Evolutionary conservation across 23 red algal species (phyloP).

Genomic region (Pyropia yezoensis): DNA sequence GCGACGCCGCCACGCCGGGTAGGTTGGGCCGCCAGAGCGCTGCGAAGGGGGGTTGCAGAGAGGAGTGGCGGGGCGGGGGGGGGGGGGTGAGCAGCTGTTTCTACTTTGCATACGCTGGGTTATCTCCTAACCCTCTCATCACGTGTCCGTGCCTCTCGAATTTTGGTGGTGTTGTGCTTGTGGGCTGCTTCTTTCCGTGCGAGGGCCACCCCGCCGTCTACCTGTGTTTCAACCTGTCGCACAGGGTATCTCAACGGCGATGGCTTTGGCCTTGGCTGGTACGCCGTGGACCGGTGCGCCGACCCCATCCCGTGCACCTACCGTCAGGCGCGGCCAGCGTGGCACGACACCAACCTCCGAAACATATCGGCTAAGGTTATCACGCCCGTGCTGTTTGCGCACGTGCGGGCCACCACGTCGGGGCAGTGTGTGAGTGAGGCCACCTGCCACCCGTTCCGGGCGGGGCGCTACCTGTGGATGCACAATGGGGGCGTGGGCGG

Average conservation of each 20-base stretch:
- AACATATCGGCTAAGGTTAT: conserved; percentile 71
- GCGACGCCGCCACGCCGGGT: conserved; percentile 35
- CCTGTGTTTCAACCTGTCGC: not conserved
- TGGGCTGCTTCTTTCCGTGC: too few relatives aligned
- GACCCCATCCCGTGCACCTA: conserved; percentile 74
- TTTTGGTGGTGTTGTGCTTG: too few relatives aligned
- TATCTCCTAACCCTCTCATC: too few relatives aligned
- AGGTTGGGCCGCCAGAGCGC: too few relatives aligned
- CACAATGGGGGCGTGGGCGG: conserved; percentile 74
- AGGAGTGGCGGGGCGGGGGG: not conserved
- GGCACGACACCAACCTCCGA: conserved; percentile 82
- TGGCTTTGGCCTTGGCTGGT: conserved; percentile 86
- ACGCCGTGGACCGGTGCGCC: conserved; percentile 16
- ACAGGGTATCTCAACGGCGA: conserved; percentile 78
- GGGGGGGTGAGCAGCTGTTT: too few relatives aligned
- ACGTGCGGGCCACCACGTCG: conserved; percentile 72
- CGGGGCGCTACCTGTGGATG: conserved; percentile 57
- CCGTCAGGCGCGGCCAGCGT: conserved; percentile 61
- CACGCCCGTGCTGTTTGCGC: conserved; percentile 67
- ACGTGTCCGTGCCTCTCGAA: too few relatives aligned
- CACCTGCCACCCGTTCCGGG: conserved; percentile 73
- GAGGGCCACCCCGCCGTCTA: too few relatives aligned
- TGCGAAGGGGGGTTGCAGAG: too few relatives aligned
- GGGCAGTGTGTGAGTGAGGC: conserved; percentile 65
- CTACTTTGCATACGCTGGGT: too few relatives aligned